phyloP scores from a whole-genome alignment of 352 stramenopile species.

The Proteromonas lacertae region DNA sequence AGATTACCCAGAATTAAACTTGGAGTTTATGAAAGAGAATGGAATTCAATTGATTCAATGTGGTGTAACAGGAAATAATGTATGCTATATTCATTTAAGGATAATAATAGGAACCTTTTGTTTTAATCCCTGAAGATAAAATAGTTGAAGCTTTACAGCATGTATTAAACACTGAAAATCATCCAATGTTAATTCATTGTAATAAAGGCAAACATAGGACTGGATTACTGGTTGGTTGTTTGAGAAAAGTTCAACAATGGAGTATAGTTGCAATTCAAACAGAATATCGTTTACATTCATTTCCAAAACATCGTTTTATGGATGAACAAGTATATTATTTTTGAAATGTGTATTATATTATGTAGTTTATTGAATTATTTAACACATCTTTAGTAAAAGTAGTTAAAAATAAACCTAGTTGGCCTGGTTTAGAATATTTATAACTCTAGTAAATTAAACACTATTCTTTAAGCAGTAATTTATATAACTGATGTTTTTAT shows the following conservation, averaged over 20 bases:
- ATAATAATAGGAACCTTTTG: constrained; percentile 37
- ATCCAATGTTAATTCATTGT: constrained; percentile 41
- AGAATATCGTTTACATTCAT: constrained; percentile 39
- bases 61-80: constrained; percentile 39
- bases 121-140: constrained; percentile 33
- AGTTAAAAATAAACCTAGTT: too few relatives aligned
- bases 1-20: constrained; percentile 36
- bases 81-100: too few relatives aligned
- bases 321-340: constrained; percentile 46
- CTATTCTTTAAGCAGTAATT: too few relatives aligned
- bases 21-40: constrained; percentile 30
- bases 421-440: too few relatives aligned
- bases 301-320: constrained; percentile 38
- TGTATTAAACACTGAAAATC: constrained; percentile 34
- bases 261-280: constrained; percentile 35
- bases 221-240: constrained; percentile 26
- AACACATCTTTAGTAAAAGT: too few relatives aligned
- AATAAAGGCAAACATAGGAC: constrained; percentile 46
- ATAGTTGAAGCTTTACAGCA: constrained; percentile 27
- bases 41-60: constrained; percentile 34
- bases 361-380: too few relatives aligned
- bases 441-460: too few relatives aligned
- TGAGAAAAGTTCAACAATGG: constrained; percentile 35
- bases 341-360: too few relatives aligned
- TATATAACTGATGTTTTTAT: too few relatives aligned